Evolutionary conservation across 2,329 filamentous ascomycete genomes (phyloP).

Genomic region (Fusarium heterosporum): DNA sequence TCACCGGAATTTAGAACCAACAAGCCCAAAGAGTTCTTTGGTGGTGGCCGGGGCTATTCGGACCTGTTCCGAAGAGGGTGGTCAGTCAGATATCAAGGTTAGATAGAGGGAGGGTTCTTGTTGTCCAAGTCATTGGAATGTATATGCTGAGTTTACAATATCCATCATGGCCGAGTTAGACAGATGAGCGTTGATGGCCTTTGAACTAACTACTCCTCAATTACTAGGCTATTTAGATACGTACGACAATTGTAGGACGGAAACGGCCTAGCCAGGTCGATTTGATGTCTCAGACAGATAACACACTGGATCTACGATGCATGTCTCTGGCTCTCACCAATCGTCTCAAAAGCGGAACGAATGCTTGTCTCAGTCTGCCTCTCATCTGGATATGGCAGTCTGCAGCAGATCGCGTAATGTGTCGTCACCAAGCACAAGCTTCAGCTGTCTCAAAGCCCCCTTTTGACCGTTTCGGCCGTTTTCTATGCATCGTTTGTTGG

Average conservation of each 20-base stretch:
- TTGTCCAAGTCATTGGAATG: constrained; percentile 4
- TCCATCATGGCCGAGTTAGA: neutral
- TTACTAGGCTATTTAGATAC: neutral
- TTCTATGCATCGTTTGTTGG: constrained; percentile 1
- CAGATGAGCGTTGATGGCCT: neutral
- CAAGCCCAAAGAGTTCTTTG: constrained; percentile 15
- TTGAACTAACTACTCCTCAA: neutral
- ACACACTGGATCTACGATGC: constrained; percentile 28
- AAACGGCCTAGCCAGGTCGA: constrained; percentile 6
- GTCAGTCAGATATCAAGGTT: constrained; percentile 23
- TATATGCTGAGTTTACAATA: neutral
- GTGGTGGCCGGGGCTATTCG: constrained; percentile 27
- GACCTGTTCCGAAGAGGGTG: constrained; percentile 21
- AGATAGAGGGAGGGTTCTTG: neutral
- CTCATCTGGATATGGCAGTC: neutral
- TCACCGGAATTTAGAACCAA: constrained; percentile 15
- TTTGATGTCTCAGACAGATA: neutral
- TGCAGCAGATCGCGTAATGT: neutral
- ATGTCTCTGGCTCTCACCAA: constrained; percentile 23
- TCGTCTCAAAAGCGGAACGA: neutral
- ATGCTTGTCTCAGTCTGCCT: constrained; percentile 1
- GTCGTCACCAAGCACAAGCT: constrained; percentile 18
- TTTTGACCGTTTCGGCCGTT: constrained; percentile 2
- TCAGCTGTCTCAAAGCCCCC: constrained; percentile 13
- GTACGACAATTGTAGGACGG: neutral